Evolutionary conservation across 2,329 filamentous ascomycete genomes (phyloP), one percentile per base, ranked within the genome.

Genomic region (Diaporthe sp.): DNA sequence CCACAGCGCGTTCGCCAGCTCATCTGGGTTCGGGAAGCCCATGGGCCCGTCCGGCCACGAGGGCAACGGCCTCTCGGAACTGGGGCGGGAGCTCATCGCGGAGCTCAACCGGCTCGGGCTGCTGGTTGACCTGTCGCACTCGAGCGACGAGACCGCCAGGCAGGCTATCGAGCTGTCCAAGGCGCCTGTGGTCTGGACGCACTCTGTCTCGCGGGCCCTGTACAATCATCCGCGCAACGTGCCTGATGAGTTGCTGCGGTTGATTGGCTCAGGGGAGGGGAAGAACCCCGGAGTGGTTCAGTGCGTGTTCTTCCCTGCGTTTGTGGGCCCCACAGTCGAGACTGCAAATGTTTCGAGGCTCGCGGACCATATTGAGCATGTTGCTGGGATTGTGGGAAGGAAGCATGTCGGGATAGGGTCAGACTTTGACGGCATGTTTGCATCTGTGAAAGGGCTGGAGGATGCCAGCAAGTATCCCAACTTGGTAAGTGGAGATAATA

Each of bases 281-380:
- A 53, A 42, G 55, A 86, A 86, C 59, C 75, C 78, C 15, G 85
- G 85, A 1, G 78, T 86, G 22, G 75, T 86, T 25, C 85, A 85
- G 82, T 79, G 84, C 0, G 82, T 80, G 0, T 85, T 85, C 66
- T 79, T 84, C 42, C 79, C 79, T 15, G 75, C 70, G 76, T 81
- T 73, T 56, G 74, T 77, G 12, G 69, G 65, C 0, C 70, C 56
- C 25, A 35, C 66, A 1, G 70, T 75, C 13, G 78, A 66, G 75
- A 77, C 72, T 51, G 78, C 80, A 25, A 80, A 76, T 22, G 78
- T 83, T 75, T 76, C 81, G 32, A 77, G 76, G 73, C 80, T 84
- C 7, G 77, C 83, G 9, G 83, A 84, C 65, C 82, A 80, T 15
- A 68, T 82, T 8, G 77, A 80, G 55, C 78, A 81, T 68, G 72